phyloP scores from a whole-genome alignment of 1,139 yeast species.

The Scheffersomyces parashehatae region DNA sequence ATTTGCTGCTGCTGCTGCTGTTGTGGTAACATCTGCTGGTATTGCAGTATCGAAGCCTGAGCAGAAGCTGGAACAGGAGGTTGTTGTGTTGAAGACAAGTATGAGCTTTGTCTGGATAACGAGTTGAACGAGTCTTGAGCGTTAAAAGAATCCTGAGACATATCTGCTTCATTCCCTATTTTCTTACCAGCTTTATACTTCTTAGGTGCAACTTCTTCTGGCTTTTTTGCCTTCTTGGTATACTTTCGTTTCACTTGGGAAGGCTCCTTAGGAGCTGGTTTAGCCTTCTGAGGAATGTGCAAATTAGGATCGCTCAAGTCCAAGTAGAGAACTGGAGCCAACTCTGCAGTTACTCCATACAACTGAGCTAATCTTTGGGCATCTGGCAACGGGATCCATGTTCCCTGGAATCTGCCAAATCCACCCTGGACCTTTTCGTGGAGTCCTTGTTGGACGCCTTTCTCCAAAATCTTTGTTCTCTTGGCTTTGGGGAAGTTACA shows the following conservation, averaged over 20 bases:
- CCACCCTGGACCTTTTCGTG: conserved; percentile 98
- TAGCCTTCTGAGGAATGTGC: conserved; percentile 47
- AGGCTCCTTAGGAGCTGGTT: conserved; percentile 43
- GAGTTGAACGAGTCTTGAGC: conserved; percentile 18
- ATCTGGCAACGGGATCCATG: conserved; percentile 85
- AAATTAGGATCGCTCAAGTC: conserved; percentile 50
- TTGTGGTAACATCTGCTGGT: conserved; percentile 23
- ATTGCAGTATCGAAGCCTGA: conserved; percentile 16
- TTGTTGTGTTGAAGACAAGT: conserved; percentile 5
- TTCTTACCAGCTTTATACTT: conserved; percentile 26
- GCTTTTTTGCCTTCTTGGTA: conserved; percentile 36
- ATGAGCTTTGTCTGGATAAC: conserved; percentile 14
- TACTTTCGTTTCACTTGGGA: conserved; percentile 49
- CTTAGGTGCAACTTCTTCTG: conserved; percentile 40
- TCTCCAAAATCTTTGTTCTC: conserved; percentile 86
- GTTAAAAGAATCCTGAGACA: conserved; percentile 12
- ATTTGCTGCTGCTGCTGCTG: conserved; percentile 13
- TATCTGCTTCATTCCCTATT: conserved; percentile 1
- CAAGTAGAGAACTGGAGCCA: conserved; percentile 55
- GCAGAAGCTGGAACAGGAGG: conserved; percentile 1
- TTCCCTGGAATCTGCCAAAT: conserved; percentile 95
- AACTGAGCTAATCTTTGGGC: conserved; percentile 55
- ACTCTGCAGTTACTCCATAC: conserved; percentile 54
- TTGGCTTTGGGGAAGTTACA: conserved; percentile 95
- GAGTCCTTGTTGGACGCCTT: conserved; percentile 81